Percentiles rank a stretch among this genome's conserved stretches.
phyloP scores from a whole-genome alignment of 2,329 filamentous ascomycete species.

The Endothia cerciana region DNA sequence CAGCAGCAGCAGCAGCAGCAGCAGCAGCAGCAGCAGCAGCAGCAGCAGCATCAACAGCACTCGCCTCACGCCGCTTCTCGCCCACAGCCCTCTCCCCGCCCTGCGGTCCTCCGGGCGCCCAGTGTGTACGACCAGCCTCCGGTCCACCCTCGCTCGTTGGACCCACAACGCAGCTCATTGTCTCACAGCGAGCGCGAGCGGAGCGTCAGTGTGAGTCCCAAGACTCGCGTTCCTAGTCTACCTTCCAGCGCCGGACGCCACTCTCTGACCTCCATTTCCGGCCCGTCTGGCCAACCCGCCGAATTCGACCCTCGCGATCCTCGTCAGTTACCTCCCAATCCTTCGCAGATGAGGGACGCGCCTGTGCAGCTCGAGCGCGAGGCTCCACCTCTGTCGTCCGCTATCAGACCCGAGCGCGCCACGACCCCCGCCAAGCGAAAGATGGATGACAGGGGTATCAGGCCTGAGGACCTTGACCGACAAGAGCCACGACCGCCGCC shows the following conservation, averaged over 20 bases:
- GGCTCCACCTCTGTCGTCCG: slow-evolving; percentile 26
- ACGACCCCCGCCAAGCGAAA: slow-evolving; percentile 52
- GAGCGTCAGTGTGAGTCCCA: slow-evolving; percentile 78
- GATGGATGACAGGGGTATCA: slow-evolving; percentile 52
- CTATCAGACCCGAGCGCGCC: slow-evolving; percentile 36
- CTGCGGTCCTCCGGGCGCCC: slow-evolving; percentile 46
- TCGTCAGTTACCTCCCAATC: slow-evolving; percentile 29
- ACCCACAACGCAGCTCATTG: slow-evolving; percentile 53
- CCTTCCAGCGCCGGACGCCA: slow-evolving; percentile 47
- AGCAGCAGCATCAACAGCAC: slow-evolving; percentile 24
- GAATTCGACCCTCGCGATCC: slow-evolving; percentile 32
- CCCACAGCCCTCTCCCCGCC: slow-evolving; percentile 35
- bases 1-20: slow-evolving; percentile 15
- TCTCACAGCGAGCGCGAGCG: slow-evolving; percentile 67
- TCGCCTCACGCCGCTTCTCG: slow-evolving; percentile 32
- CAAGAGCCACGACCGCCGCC: slow-evolving; percentile 53
- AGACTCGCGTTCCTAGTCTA: slow-evolving; percentile 65
- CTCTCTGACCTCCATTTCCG: slow-evolving; percentile 31
- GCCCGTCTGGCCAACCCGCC: slow-evolving; percentile 20
- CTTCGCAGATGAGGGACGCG: slow-evolving; percentile 27
- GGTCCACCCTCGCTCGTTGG: slow-evolving; percentile 34
- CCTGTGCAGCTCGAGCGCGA: slow-evolving; percentile 37
- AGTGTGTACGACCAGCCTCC: slow-evolving; percentile 47
- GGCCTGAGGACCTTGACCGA: slow-evolving; percentile 55
- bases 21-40: slow-evolving; percentile 27